A percentile compares a stretch with the other conserved stretches of the same genome.
phyloP scores from a whole-genome alignment of 345 rosid genomes.

The Brassica cretica region DNA sequence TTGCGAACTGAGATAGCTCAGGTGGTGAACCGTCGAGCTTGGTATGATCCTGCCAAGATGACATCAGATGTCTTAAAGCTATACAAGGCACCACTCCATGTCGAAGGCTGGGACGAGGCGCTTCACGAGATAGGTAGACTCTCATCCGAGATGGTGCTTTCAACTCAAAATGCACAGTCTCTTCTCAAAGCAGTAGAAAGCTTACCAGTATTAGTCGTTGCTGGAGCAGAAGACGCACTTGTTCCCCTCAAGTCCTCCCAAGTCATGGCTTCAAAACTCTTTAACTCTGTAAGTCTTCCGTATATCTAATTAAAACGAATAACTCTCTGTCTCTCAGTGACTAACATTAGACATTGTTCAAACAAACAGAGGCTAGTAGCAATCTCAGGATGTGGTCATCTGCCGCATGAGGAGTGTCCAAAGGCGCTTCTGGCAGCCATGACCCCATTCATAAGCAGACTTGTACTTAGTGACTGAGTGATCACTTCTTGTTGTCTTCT shows the following conservation, averaged over 20 bases:
- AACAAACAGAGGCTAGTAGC: slow-evolving; percentile 84
- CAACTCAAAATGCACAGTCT: slow-evolving; percentile 54
- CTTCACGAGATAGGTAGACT: slow-evolving; percentile 89
- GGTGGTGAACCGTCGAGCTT: slow-evolving; percentile 89
- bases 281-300: slow-evolving; percentile 79
- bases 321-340: slow-evolving; percentile 10
- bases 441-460: slow-evolving; percentile 72
- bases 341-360: slow-evolving; percentile 11
- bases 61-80: slow-evolving; percentile 80
- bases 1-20: slow-evolving; percentile 88
- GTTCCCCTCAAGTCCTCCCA: slow-evolving; percentile 81
- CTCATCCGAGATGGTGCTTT: slow-evolving; percentile 76
- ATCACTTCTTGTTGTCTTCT: slow-evolving; percentile 37
- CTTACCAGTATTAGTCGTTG: slow-evolving; percentile 71
- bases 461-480: slow-evolving; percentile 51
- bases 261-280: slow-evolving; percentile 79
- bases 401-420: slow-evolving; percentile 98
- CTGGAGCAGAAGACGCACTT: slow-evolving; percentile 89
- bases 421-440: slow-evolving; percentile 86
- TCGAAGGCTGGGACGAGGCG: slow-evolving; percentile 98
- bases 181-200: slow-evolving; percentile 67
- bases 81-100: slow-evolving; percentile 83
- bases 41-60: slow-evolving; percentile 86
- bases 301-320: background rate
- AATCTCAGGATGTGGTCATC: slow-evolving; percentile 94